Evolutionary conservation across 768 basidiomycete species (phyloP).

Genomic region (Lactifluus piperatus): DNA sequence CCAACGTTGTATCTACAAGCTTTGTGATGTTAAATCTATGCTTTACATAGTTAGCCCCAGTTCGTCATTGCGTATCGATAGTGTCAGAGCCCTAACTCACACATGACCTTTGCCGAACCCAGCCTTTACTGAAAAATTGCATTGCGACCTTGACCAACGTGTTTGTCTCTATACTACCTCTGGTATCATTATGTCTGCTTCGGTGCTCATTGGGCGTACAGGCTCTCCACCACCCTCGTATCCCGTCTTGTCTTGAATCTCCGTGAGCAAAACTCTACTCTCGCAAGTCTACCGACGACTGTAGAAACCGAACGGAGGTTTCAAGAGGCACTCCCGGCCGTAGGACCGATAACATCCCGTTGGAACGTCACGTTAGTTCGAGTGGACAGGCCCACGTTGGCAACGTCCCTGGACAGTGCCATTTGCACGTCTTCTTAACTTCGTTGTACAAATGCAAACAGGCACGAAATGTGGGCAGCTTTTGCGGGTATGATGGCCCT

Average conservation of each 20-base stretch:
- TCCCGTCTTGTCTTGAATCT: conserved; percentile 6
- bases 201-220: not conserved
- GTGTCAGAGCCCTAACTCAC: not conserved
- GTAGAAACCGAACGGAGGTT: conserved; percentile 1
- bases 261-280: not conserved
- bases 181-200: not conserved
- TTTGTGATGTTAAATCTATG: not conserved
- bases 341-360: not conserved
- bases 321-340: not conserved
- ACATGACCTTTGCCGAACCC: not conserved
- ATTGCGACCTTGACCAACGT: conserved; percentile 4
- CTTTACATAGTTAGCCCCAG: conserved; percentile 2
- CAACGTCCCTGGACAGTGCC: not conserved
- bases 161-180: not conserved
- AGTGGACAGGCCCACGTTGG: not conserved
- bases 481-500: not conserved
- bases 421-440: not conserved
- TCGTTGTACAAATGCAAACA: not conserved
- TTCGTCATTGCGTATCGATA: not conserved
- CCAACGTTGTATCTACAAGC: not conserved
- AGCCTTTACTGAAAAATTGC: not conserved
- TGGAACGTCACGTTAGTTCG: not conserved
- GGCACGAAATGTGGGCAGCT: not conserved
- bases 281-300: not conserved
- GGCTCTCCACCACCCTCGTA: conserved; percentile 1